Evolutionary conservation across 2,329 filamentous ascomycete species (phyloP), one percentile per base, ranked within the genome.

Genomic region (Diaporthe eres): DNA sequence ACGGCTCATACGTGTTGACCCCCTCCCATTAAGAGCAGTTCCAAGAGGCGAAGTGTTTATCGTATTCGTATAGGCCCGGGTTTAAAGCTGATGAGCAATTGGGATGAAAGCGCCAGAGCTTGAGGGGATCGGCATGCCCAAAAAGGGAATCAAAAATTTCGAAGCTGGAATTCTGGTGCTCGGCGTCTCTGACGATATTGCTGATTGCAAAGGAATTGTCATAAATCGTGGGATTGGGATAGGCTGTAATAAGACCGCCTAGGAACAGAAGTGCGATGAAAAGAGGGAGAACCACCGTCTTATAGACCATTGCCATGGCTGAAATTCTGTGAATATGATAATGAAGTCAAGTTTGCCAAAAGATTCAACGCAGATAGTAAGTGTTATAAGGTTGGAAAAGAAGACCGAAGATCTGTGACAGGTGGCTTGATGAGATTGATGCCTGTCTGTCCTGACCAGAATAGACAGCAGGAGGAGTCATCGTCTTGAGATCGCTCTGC

Each of bases 271-370:
- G 13, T 13, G n/a, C 4, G 10, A 25, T 42, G 34, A 39, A 25
- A n/a, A 39, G 8, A n/a, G 28, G 12, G 10, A 39, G 22, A 61
- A 25, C 12, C 0, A 42, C 1, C 15, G 34, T 42, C 34, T 42
- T 61, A 22, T 17, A 8, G 2, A n/a, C 1, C 3, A 2, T n/a
- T 2, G 34, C 13, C 19, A 61, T 61, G 34, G 3, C n/a, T 61
- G 22, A 1, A 25, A 34, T 25, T 8, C 4, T 22, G 1, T 19
- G 7, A 9, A 9, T 25, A 1, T 28, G 9, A 37, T 37, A 6
- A 22, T n/a, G 55, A 37, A 37, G 13, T n/a, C 1, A 37, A 37
- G 2, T 1, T 0, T 37, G 2, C 2, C 1, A 4, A n/a, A 2
- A 6, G 9, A 0, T 37, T 58, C 0, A 8, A 58, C 2, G 1